Percentiles rank a stretch among this genome's conserved stretches.
These are phyloP conservation scores for Trametes cingulata DNA, from an alignment of 768 basidiomycete genomes.

Conservation along the genomic window DNA sequence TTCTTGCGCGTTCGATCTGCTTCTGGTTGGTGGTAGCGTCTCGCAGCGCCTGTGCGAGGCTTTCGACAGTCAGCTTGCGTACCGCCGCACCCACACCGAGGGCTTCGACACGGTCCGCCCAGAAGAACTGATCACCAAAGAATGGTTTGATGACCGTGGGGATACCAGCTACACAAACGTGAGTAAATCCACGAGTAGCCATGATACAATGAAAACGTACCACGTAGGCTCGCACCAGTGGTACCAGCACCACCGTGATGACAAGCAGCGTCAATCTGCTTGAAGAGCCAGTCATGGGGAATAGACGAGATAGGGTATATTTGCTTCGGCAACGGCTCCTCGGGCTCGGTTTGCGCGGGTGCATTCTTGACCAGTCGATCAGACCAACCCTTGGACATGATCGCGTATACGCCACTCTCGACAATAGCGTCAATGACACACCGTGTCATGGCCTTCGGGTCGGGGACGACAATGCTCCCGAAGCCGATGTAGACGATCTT, in stretches of 20 bases:
- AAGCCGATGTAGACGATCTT: slow-evolving; percentile 98
- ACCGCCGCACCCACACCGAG: slow-evolving; percentile 89
- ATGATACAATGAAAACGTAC: slow-evolving; percentile 41
- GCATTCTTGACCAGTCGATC: slow-evolving; percentile 75
- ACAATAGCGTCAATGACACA: slow-evolving; percentile 87
- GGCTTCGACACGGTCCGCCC: slow-evolving; percentile 97
- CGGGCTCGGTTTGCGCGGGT: slow-evolving; percentile 56
- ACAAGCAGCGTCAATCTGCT: slow-evolving; percentile 91
- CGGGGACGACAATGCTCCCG: slow-evolving; percentile 95
- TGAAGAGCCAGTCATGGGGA: slow-evolving; percentile 96
- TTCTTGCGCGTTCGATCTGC: slow-evolving; percentile 83
- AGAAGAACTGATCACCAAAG: slow-evolving; percentile 98
- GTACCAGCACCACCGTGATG: slow-evolving; percentile 99
- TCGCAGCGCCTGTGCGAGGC: slow-evolving; percentile 74
- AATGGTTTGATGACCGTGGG: slow-evolving; percentile 97
- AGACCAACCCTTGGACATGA: slow-evolving; percentile 98
- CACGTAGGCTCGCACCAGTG: slow-evolving; percentile 90
- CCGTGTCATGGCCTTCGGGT: slow-evolving; percentile 90
- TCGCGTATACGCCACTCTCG: slow-evolving; percentile 85
- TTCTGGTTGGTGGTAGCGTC: slow-evolving; percentile 85
- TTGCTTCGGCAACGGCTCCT: slow-evolving; percentile 72
- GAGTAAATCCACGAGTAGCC: neutral
- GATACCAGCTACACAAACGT: slow-evolving; percentile 63
- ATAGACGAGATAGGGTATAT: slow-evolving; percentile 85
- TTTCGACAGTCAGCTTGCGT: slow-evolving; percentile 81